Evolutionary conservation across 176 grass and related monocot species (phyloP).

Genomic region (Triticum urartu): DNA sequence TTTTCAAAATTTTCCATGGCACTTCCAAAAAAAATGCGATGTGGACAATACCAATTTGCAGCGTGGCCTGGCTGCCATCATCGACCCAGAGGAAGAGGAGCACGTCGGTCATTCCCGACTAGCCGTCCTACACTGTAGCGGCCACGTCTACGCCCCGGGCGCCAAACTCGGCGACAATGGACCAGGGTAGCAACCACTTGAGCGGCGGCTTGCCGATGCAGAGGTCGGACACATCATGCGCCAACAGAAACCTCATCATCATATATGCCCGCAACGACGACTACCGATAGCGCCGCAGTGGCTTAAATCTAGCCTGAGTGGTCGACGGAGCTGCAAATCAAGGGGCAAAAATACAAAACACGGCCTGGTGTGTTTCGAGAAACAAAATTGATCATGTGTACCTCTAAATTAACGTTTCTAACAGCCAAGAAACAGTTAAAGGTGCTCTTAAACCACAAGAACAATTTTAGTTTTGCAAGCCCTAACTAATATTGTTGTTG

Average conservation of each 20-base stretch:
- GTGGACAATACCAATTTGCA: not conserved
- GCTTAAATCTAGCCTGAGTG: too few species aligned
- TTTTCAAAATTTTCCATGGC: too few species aligned
- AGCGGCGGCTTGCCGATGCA: slow-evolving; percentile 90
- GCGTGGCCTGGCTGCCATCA: slow-evolving; percentile 33
- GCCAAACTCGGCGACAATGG: slow-evolving; percentile 39
- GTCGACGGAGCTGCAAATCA: not conserved
- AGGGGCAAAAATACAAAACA: not conserved
- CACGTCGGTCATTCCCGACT: slow-evolving; percentile 38
- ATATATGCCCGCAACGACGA: slow-evolving; percentile 16
- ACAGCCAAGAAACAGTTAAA: too few species aligned
- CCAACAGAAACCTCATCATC: slow-evolving; percentile 47
- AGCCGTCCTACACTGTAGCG: slow-evolving; percentile 45
- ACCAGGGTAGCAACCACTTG: slow-evolving; percentile 42
- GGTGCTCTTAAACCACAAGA: too few species aligned
- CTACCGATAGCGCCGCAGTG: not conserved
- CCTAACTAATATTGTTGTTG: too few species aligned
- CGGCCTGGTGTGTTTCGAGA: not conserved
- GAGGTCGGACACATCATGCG: slow-evolving; percentile 70
- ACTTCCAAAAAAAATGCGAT: too few species aligned
- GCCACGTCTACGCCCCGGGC: not conserved
- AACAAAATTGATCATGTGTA: not conserved
- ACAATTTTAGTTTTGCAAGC: too few species aligned
- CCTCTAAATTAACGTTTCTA: not conserved
- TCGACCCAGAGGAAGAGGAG: slow-evolving; percentile 58